These are phyloP conservation scores for Alisma plantagoaquatica DNA, from an alignment of 106 monocot species.

Conservation along the genomic window DNA sequence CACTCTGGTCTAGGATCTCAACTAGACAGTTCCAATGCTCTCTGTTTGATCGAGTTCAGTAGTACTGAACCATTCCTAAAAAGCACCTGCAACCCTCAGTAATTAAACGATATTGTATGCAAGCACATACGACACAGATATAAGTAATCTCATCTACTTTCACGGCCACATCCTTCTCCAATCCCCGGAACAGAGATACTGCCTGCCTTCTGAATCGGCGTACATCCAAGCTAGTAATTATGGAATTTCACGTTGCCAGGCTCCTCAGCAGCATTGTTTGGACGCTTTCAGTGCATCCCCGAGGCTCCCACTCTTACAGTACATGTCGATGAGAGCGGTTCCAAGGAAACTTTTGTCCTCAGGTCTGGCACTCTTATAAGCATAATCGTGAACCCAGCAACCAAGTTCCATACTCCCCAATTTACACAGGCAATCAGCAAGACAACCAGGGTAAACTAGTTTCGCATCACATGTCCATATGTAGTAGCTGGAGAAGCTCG, in stretches of 20 bases:
- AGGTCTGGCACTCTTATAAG: constrained; percentile 15
- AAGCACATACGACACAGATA: constrained; percentile 50
- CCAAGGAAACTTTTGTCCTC: constrained; percentile 24
- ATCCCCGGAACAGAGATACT: constrained; percentile 38
- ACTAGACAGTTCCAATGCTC: constrained; percentile 48
- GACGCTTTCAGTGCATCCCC: constrained; percentile 41
- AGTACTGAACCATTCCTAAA: constrained; percentile 23
- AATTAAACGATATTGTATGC: constrained; percentile 29
- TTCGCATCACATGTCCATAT: constrained; percentile 25
- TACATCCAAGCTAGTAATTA: constrained; percentile 64
- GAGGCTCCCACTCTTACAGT: constrained; percentile 66
- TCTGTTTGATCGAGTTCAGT: constrained; percentile 15
- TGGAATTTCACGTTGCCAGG: constrained; percentile 70
- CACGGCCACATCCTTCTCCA: constrained; percentile 26
- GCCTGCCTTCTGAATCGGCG: constrained; percentile 55
- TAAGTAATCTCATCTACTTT: constrained; percentile 47
- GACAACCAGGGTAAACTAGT: constrained; percentile 46
- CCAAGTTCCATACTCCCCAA: constrained; percentile 40
- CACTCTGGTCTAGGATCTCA: constrained; percentile 29
- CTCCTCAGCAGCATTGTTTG: constrained; percentile 26
- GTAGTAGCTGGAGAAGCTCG: constrained; percentile 35
- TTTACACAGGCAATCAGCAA: constrained; percentile 38
- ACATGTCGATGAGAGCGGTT: constrained; percentile 77
- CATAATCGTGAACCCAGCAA: constrained; percentile 40
- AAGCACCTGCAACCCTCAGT: constrained; percentile 35